A percentile compares a stretch with the other conserved stretches of the same genome.
These are phyloP conservation scores for Edaphochlamys debaryana DNA, from an alignment of 139 green algal species.

Conservation along the genomic window DNA sequence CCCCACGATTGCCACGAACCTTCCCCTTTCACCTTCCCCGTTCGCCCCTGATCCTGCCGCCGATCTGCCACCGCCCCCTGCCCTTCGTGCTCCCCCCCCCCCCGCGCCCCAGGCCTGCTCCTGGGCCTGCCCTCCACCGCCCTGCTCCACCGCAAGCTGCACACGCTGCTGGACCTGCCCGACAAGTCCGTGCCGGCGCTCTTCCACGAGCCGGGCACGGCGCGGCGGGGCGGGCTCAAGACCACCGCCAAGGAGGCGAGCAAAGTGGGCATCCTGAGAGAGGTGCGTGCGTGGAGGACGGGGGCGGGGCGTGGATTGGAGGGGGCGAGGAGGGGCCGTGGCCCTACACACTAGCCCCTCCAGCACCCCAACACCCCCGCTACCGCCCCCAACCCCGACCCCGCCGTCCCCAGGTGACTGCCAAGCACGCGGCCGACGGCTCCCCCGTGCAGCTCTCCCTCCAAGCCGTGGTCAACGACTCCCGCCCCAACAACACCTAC, in stretches of 20 bases:
- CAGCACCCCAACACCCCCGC: too few relatives aligned
- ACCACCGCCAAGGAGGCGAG: constrained; percentile 20
- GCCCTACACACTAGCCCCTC: too few relatives aligned
- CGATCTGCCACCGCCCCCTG: too few relatives aligned
- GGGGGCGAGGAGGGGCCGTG: too few relatives aligned
- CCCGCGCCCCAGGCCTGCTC: constrained; percentile 29
- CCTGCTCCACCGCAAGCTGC: background rate
- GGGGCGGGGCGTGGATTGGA: too few relatives aligned
- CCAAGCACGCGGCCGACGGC: constrained; percentile 3
- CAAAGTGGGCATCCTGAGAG: constrained; percentile 17
- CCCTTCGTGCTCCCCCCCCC: too few relatives aligned
- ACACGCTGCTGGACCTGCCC: constrained; percentile 11
- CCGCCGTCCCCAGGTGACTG: background rate
- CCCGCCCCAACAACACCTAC: constrained; percentile 1
- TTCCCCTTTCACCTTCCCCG: too few relatives aligned
- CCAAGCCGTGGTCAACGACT: constrained; percentile 32
- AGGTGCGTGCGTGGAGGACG: too few relatives aligned
- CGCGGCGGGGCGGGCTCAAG: constrained; percentile 26
- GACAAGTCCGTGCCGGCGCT: constrained; percentile 24
- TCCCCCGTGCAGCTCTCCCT: background rate
- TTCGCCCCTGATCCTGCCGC: too few relatives aligned
- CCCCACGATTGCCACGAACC: too few relatives aligned
- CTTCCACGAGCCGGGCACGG: constrained; percentile 35
- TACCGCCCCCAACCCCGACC: too few relatives aligned
- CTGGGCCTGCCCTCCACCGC: constrained; percentile 8